A percentile compares a stretch with the other conserved stretches of the same genome.
phyloP scores from a whole-genome alignment of 495 filamentous ascomycete genomes.

The Lasiosphaeria miniovina region DNA sequence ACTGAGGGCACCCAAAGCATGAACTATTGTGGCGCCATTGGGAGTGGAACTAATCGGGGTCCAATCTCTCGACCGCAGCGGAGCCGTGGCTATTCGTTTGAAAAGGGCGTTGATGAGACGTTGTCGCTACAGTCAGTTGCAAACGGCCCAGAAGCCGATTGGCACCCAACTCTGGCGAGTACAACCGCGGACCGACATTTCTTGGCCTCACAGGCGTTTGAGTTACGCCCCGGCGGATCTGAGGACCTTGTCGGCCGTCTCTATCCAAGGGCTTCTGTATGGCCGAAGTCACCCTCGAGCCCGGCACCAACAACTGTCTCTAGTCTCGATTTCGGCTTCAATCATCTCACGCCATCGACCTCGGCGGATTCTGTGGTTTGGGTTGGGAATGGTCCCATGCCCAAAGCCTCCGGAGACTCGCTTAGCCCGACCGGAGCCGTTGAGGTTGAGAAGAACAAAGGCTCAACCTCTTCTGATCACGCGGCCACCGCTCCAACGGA shows the following conservation, averaged over 20 bases:
- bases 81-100: conserved; percentile 16
- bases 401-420: not conserved
- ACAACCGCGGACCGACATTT: too few species aligned
- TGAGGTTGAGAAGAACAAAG: too few species aligned
- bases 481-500: too few species aligned
- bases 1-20: not conserved
- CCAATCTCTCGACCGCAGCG: not conserved
- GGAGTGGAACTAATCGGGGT: not conserved
- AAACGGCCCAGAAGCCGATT: not conserved
- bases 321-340: not conserved
- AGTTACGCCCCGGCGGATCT: too few species aligned
- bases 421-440: not conserved
- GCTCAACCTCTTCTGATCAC: too few species aligned
- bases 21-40: too few species aligned
- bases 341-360: conserved; percentile 2
- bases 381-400: conserved; percentile 3
- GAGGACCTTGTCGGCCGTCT: too few species aligned
- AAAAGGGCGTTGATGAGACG: conserved; percentile 17
- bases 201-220: too few species aligned
- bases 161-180: not conserved
- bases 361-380: conserved; percentile 15
- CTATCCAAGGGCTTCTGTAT: too few species aligned
- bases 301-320: not conserved
- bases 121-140: conserved; percentile 7
- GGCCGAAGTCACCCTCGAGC: not conserved